Conservation (phyloP, 2,329 filamentous ascomycete species). For the Fusarium algeriense region DNA sequence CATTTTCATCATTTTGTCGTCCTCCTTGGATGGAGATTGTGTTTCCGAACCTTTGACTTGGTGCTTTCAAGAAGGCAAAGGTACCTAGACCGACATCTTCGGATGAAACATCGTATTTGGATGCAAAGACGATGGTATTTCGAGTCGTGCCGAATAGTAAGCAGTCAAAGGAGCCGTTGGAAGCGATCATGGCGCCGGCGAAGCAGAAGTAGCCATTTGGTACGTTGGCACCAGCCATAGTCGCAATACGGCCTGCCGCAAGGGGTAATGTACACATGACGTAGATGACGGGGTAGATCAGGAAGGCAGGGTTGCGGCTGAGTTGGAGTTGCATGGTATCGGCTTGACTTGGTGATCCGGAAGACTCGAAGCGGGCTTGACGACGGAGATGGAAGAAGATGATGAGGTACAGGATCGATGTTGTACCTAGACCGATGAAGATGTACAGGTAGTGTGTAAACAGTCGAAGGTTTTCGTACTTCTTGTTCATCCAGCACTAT, state of each 20-base stretch:
- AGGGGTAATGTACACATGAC: constrained; percentile 76
- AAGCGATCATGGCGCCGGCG: constrained; percentile 69
- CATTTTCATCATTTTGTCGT: constrained; percentile 19
- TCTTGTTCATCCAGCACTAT: constrained; percentile 73
- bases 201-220: constrained; percentile 69
- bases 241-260: constrained; percentile 72
- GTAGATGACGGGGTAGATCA: constrained; percentile 77
- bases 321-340: constrained; percentile 34
- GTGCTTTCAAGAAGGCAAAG: constrained; percentile 63
- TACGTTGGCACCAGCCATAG: constrained; percentile 67
- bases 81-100: constrained; percentile 64
- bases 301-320: constrained; percentile 65
- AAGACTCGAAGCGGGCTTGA: constrained; percentile 30
- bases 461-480: constrained; percentile 67
- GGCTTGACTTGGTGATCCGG: constrained; percentile 18
- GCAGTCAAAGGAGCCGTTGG: constrained; percentile 68
- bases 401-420: constrained; percentile 55
- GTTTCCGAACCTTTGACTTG: constrained; percentile 57
- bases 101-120: constrained; percentile 51
- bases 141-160: constrained; percentile 65
- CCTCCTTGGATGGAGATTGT: constrained; percentile 55
- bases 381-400: constrained; percentile 57
- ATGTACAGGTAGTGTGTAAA: constrained; percentile 76
- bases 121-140: constrained; percentile 64
- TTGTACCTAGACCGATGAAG: constrained; percentile 58